These are phyloP conservation scores for Fistulinella staudtii DNA, from an alignment of 1,284 basidiomycete genomes.

Conservation along the genomic window DNA sequence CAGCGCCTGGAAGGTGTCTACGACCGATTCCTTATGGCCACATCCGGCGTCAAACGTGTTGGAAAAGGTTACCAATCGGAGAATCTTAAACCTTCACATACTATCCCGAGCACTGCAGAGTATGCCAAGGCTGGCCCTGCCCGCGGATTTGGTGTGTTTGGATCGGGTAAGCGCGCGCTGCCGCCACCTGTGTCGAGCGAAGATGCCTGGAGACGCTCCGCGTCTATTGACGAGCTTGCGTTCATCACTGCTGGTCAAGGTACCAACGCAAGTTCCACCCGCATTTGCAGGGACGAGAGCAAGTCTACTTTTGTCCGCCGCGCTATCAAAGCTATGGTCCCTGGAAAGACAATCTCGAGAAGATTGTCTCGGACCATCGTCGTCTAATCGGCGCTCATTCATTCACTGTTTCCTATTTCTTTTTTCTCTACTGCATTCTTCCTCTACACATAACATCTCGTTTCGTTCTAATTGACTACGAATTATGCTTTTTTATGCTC, in stretches of 20 bases:
- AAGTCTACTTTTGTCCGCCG: constrained; percentile 55
- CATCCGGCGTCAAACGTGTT: constrained; percentile 66
- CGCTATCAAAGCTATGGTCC: constrained; percentile 64
- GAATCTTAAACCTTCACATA: constrained; percentile 38
- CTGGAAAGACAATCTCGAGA: constrained; percentile 48
- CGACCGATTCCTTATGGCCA: constrained; percentile 74
- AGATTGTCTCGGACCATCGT: constrained; percentile 39
- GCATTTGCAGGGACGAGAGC: constrained; percentile 42
- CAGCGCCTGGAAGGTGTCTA: constrained; percentile 65
- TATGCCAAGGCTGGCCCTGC: constrained; percentile 29
- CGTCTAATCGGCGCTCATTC: constrained; percentile 13
- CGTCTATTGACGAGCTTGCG: constrained; percentile 55
- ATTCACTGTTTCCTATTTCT: neutral
- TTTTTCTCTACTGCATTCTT: neutral
- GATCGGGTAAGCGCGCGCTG: constrained; percentile 50
- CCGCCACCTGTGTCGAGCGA: constrained; percentile 65
- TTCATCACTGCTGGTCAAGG: constrained; percentile 36
- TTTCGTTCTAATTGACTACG: constrained; percentile 13
- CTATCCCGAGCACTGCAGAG: constrained; percentile 13
- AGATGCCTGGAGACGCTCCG: constrained; percentile 40
- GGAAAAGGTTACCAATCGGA: constrained; percentile 75
- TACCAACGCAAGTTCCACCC: constrained; percentile 20
- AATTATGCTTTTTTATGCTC: constrained; percentile 18
- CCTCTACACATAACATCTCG: too few species aligned
- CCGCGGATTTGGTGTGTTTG: constrained; percentile 49